Evolutionary conservation across 768 basidiomycete genomes (phyloP).

Genomic region (Rhodotorula graminis): DNA sequence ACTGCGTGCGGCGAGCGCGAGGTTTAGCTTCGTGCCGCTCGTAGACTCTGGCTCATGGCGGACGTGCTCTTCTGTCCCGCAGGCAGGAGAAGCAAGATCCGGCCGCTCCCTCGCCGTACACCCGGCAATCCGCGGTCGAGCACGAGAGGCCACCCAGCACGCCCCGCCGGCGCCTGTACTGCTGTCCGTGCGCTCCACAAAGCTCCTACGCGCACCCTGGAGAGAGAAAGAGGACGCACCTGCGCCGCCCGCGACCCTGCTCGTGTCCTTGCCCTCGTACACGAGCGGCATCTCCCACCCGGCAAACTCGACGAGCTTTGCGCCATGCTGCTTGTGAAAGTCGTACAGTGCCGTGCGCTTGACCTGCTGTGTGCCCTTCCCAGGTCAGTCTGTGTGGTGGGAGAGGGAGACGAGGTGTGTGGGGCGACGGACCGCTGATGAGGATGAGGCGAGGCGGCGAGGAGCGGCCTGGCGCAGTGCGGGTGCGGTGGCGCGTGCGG

Average conservation of each 20-base stretch:
- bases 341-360: slow-evolving; percentile 60
- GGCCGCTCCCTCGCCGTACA: not conserved
- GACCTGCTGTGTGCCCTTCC: not conserved
- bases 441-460: not conserved
- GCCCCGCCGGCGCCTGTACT: no score
- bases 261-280: slow-evolving; percentile 77
- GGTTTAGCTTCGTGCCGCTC: not conserved
- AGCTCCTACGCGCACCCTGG: not conserved
- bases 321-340: slow-evolving; percentile 71
- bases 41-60: not conserved
- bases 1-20: slow-evolving; percentile 52
- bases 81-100: no score
- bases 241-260: slow-evolving; percentile 49
- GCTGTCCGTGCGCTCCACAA: no score
- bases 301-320: slow-evolving; percentile 94
- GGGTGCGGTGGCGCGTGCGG: not conserved
- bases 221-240: slow-evolving; percentile 2
- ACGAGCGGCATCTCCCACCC: slow-evolving; percentile 90
- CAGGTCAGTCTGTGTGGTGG: not conserved
- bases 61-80: no score
- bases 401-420: not conserved
- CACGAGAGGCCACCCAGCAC: no score
- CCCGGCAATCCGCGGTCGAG: no score
- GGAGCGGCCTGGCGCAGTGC: no score
- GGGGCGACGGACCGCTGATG: not conserved